Evolutionary conservation across 495 filamentous ascomycete genomes (phyloP).

Genomic region (Glarea lozoyensis): DNA sequence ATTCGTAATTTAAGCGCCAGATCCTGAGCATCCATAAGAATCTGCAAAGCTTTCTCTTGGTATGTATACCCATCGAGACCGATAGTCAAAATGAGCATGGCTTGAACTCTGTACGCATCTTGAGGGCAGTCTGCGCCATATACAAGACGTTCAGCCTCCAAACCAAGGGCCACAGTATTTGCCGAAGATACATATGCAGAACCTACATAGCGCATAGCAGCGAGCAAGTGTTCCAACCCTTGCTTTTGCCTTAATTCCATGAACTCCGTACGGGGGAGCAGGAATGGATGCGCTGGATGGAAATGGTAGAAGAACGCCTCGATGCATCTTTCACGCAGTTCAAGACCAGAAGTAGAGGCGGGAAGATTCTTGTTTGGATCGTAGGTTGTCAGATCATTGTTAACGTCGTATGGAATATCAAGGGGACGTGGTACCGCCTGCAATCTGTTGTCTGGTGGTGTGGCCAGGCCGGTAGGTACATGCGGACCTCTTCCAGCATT

Average conservation of each 20-base stretch:
- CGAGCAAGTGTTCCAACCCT: slow-evolving; percentile 35
- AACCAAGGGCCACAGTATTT: slow-evolving; percentile 41
- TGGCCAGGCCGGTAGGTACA: slow-evolving; percentile 13
- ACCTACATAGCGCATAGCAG: slow-evolving; percentile 64
- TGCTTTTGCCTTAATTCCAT: slow-evolving; percentile 35
- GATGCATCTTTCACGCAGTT: slow-evolving; percentile 30
- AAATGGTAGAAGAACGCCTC: slow-evolving; percentile 56
- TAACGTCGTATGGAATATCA: slow-evolving; percentile 13
- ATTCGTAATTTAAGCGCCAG: slow-evolving; percentile 68
- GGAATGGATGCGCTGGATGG: slow-evolving; percentile 60
- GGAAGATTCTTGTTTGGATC: slow-evolving; percentile 9
- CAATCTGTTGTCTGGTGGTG: slow-evolving; percentile 15
- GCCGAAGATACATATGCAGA: slow-evolving; percentile 49
- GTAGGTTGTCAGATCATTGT: slow-evolving; percentile 15
- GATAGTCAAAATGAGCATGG: slow-evolving; percentile 66
- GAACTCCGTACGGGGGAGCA: slow-evolving; percentile 40
- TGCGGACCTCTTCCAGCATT: slow-evolving; percentile 5
- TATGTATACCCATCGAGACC: slow-evolving; percentile 70
- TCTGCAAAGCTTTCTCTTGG: slow-evolving; percentile 52
- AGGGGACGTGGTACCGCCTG: slow-evolving; percentile 10
- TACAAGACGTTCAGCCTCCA: slow-evolving; percentile 45
- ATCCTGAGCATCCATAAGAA: slow-evolving; percentile 57
- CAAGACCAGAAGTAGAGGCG: slow-evolving; percentile 5
- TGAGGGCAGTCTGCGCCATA: slow-evolving; percentile 39
- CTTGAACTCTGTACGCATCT: slow-evolving; percentile 67